Conservation (phyloP, 192 early-diverging fungal genomes). For the Chytriomyces sp. region DNA sequence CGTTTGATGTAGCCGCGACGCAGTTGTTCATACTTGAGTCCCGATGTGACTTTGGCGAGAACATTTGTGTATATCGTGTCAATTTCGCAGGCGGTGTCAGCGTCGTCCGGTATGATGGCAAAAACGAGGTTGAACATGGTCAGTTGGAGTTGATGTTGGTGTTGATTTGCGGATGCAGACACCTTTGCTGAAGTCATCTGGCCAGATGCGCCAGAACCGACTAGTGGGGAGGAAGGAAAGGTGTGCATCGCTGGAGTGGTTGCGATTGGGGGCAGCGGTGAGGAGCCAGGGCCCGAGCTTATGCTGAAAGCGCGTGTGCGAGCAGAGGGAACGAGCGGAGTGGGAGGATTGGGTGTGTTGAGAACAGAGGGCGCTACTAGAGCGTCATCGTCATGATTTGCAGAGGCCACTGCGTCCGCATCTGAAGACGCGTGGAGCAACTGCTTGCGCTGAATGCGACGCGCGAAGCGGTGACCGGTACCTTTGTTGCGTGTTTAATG, state of each 20-base stretch:
- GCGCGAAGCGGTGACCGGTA: slow-evolving; percentile 19
- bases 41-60: slow-evolving; percentile 68
- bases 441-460: slow-evolving; percentile 44
- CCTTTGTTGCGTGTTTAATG: slow-evolving; percentile 1
- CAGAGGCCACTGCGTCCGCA: neutral
- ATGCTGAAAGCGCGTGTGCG: neutral
- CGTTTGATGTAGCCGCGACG: slow-evolving; percentile 72
- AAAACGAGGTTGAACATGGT: slow-evolving; percentile 82
- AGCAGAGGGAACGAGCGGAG: neutral
- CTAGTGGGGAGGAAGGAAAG: neutral
- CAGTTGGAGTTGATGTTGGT: slow-evolving; percentile 45
- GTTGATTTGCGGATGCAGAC: neutral
- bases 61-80: slow-evolving; percentile 73
- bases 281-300: too few relatives aligned
- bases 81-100: slow-evolving; percentile 45
- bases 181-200: neutral
- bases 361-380: slow-evolving; percentile 9
- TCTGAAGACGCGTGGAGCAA: neutral
- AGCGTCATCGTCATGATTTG: slow-evolving; percentile 10
- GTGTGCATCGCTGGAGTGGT: neutral
- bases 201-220: neutral
- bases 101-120: slow-evolving; percentile 51
- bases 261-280: neutral
- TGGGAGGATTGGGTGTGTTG: neutral
- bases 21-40: slow-evolving; percentile 77